Base-by-base conservation (phyloP, 2,329 filamentous ascomycete genomes). In the Fusarium subglutinans region DNA sequence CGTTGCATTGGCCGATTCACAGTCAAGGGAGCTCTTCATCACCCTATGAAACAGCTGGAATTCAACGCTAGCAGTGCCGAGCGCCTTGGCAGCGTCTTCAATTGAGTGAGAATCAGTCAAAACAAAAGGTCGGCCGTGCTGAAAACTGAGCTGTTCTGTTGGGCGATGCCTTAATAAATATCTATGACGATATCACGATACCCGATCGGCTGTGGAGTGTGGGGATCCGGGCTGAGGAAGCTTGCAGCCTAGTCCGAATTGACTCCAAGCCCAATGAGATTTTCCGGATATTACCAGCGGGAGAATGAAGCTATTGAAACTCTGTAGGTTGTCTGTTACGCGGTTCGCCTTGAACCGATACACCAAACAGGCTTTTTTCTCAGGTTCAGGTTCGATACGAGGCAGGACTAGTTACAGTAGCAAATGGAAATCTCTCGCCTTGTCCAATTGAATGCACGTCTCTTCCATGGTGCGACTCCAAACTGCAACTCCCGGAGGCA, bases 181-280 rank as follows among this genome's bases (percentile, higher is more conserved):
- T 75, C 73, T 75, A 75, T 75, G 73, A 75, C 73, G 73, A 70
- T 73, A 57, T 71, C 35, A 60, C 43, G 57, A 63, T 37, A 65
- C 60, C 37, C 43, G 72, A 73, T 75, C 68, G 64, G 43, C 69
- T 63, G 62, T 53, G 54, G 69, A 43, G 72, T 58, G 65, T 63
- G 72, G 72, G 61, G 61, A 53, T 55, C 62, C 55, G 45, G 45
- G 62, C 48, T 48, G 41, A 57, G 44, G 71, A 41, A 44, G 45
- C 40, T 59, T 50, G 37, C 56, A 44, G 50, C 53, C 59, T 71
- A 67, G 35, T 26, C 50, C 43, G 44, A 38, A 72, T 61, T 48
- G 55, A 68, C 41, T 33, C n/a, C 44, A 48, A 48, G 48, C 40
- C 57, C 24, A 50, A 45, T 53, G 30, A 45, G 44, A 30, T 48